phyloP scores from a whole-genome alignment of 2,329 filamentous ascomycete species.

The Fusarium musae region DNA sequence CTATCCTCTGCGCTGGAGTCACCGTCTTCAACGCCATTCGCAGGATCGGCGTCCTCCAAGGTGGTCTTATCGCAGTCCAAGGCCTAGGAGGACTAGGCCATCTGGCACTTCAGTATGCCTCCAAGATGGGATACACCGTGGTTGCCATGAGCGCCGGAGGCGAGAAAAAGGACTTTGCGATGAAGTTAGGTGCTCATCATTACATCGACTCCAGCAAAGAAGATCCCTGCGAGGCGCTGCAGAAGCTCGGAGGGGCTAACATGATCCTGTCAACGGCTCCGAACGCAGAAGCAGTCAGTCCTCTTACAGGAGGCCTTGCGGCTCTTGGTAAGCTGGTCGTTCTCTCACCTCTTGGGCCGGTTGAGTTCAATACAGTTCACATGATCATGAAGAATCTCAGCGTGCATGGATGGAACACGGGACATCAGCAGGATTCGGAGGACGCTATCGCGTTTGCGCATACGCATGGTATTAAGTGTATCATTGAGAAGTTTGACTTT shows the following conservation, averaged over 20 bases:
- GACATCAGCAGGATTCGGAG: conserved; percentile 70
- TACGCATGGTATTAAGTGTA: conserved; percentile 70
- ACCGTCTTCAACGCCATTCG: conserved; percentile 71
- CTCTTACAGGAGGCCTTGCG: conserved; percentile 64
- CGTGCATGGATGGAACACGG: conserved; percentile 72
- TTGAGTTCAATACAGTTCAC: conserved; percentile 55
- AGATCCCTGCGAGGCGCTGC: conserved; percentile 60
- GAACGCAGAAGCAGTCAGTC: conserved; percentile 63
- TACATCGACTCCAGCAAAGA: conserved; percentile 63
- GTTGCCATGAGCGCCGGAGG: conserved; percentile 74
- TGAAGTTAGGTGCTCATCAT: conserved; percentile 54
- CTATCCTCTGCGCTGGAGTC: conserved; percentile 73
- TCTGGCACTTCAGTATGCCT: conserved; percentile 78
- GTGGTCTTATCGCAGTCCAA: conserved; percentile 66
- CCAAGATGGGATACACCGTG: conserved; percentile 79
- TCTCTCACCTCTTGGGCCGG: conserved; percentile 57
- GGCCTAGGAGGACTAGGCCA: conserved; percentile 82
- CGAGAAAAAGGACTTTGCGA: conserved; percentile 74
- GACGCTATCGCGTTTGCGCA: conserved; percentile 74
- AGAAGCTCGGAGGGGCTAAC: conserved; percentile 68
- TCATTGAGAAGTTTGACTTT: conserved; percentile 70
- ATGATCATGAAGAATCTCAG: conserved; percentile 64
- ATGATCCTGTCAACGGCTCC: conserved; percentile 73
- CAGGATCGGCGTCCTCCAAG: conserved; percentile 62
- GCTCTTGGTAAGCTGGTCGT: conserved; percentile 67